These are phyloP conservation scores for Jacaranda mimosifolia DNA, from an alignment of 257 asterid species.

Conservation along the genomic window DNA sequence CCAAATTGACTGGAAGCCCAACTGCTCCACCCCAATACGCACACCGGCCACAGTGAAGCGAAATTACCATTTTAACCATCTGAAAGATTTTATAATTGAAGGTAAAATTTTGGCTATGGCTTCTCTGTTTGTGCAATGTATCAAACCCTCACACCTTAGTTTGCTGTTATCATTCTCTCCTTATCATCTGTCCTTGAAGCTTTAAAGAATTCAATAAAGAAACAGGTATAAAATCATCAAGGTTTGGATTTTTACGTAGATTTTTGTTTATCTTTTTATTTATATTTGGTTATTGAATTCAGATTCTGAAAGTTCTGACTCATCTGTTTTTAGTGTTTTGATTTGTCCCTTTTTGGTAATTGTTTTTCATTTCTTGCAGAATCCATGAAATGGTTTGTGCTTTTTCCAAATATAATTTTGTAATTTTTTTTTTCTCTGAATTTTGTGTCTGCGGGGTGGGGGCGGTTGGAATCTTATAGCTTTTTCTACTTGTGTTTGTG, in stretches of 20 bases:
- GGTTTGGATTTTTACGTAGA: conserved; percentile 28
- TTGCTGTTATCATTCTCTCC: conserved; percentile 31
- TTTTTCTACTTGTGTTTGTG: neutral
- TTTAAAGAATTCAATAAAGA: conserved; percentile 20
- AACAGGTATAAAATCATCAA: conserved; percentile 25
- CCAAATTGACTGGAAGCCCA: conserved; percentile 25
- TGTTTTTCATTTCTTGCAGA: neutral
- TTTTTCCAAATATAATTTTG: neutral
- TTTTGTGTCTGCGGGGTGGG: no score
- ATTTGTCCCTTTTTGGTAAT: neutral
- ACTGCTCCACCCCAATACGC: neutral
- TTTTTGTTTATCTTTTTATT: conserved; percentile 1
- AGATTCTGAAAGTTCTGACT: conserved; percentile 11
- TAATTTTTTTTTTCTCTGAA: neutral
- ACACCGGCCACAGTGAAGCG: neutral
- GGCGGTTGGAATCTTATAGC: neutral
- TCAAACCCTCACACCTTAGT: conserved; percentile 34
- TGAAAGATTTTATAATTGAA: conserved; percentile 19
- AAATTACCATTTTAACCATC: conserved; percentile 33
- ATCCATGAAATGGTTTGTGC: neutral
- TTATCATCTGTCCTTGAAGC: conserved; percentile 20
- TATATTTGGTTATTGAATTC: neutral
- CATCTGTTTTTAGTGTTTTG: neutral
- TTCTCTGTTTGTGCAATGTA: neutral
- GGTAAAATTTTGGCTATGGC: conserved; percentile 27